Base-by-base conservation (phyloP, 352 stramenopile genomes). In the Globisporangium sylvaticum region DNA sequence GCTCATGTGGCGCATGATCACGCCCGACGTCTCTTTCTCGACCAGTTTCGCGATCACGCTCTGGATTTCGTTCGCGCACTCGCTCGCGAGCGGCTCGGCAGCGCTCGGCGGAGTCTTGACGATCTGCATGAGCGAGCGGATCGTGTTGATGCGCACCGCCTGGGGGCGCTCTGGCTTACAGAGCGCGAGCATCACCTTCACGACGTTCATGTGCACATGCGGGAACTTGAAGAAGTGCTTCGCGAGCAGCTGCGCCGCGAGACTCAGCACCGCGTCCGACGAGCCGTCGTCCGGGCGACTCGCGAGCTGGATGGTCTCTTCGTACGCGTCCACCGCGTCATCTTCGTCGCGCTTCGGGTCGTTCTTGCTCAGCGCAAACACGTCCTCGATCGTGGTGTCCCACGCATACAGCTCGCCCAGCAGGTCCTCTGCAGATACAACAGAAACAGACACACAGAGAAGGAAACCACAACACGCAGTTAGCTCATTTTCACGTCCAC, bases 141-240 rank as follows among this genome's bases (percentile, higher is more conserved):
- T 71, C 62, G 81, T 84, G 76, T 93, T 80, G 72, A 94, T 91
- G 44, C 84, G 84, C 66, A 92, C 83, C 14, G 83, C 73, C 48
- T 88, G 76, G 29, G 84, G 73, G 18, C 76, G 81, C 57, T 71
- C 61, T 4, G 69, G 48, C 0, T 63, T 64, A 50, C 72, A 88
- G 3, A 92, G 77, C 50, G 71, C 71, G 5, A 93, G 70, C 61
- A 92, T 56, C 50, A 84, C 78, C 62, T 87, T 74, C 34, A 92
- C 73, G 15, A 94, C 83, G 65, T 92, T 92, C 61, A 85, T 50
- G 58, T 92, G 79, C 46, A 92, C 83, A 71, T 92, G 84, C 24
- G 81, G 82, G 66, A 91, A 92, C 68, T 84, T 83, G 70, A 80
- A 77, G 60, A 92, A 94, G 61, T 94, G 84, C 60, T 89, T 89